These are phyloP conservation scores for Medicago lupulina DNA, from an alignment of 306 rosid species.

Conservation along the genomic window DNA sequence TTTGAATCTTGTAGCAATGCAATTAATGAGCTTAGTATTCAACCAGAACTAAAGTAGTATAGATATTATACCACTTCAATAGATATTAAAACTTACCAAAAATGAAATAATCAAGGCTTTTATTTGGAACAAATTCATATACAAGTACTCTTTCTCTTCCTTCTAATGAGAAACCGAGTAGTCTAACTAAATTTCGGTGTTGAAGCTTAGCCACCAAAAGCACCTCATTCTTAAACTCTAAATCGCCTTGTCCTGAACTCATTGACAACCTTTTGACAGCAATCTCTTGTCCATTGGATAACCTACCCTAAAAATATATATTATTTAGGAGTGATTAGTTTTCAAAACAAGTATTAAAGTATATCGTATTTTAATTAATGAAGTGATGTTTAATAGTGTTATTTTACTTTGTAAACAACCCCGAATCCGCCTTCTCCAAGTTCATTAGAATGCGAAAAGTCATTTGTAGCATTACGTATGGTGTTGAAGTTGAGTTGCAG, in stretches of 20 bases:
- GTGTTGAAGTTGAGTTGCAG: slow-evolving; percentile 37
- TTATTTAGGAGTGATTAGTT: background rate
- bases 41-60: background rate
- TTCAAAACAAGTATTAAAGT: background rate
- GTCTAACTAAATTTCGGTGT: slow-evolving; percentile 38
- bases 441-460: slow-evolving; percentile 40
- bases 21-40: background rate
- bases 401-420: slow-evolving; percentile 39
- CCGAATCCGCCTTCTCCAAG: slow-evolving; percentile 52
- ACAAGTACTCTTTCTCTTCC: slow-evolving; percentile 41
- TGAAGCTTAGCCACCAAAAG: slow-evolving; percentile 39
- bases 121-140: slow-evolving; percentile 55
- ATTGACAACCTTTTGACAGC: slow-evolving; percentile 37
- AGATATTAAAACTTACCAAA: slow-evolving; percentile 46
- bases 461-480: slow-evolving; percentile 39
- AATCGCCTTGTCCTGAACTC: slow-evolving; percentile 30
- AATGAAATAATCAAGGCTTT: slow-evolving; percentile 55
- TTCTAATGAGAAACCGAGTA: slow-evolving; percentile 34
- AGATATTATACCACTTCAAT: background rate
- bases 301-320: slow-evolving; percentile 32
- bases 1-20: background rate
- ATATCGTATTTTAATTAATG: background rate
- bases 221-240: slow-evolving; percentile 55
- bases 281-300: slow-evolving; percentile 22
- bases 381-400: background rate